Base-by-base conservation (phyloP, 1,139 yeast genomes). In the Kodamaea sp. region DNA sequence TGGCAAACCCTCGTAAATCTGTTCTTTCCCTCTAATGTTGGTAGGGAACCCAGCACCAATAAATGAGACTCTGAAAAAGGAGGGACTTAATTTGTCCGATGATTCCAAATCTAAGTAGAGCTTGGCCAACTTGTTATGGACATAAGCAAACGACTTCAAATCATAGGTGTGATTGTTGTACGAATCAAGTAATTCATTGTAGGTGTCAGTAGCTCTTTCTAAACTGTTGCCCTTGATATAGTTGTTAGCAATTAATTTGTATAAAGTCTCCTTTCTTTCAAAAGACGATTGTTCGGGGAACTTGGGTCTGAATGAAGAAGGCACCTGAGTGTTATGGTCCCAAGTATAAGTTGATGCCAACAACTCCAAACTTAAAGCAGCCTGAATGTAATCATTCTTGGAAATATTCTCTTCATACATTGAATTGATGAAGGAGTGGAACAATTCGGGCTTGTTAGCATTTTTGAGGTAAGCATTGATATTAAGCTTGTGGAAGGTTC, bases 41-140 rank as follows among this genome's bases (percentile, higher is more conserved):
- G 69, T 68, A 9, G 96, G 96, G 71, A 88, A 88, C 3, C 96
- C 96, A 34, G 75, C 77, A 12, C 97, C 97, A 57, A 86, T 76
- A 50, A 83, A 86, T 15, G 86, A 75, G 37, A 88, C 89, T 51
- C 84, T 75, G 67, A 86, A 88, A 59, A 78, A 88, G 9, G 90
- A 80, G 19, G 96, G 88, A 22, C 83, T 77, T 34, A 80, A 66
- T 51, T 90, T 76, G 53, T 85, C 95, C 9, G 83, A 73, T 15
- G 78, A 70, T 53, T 84, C 90, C 45, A 88, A 69, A 37, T 77
- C 82, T 30, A 73, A 66, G 59, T 85, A 88, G 23, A 87, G 64
- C 47, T 77, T 75, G 15, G 90, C 79, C 49, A 88, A 69, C 45
- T 82, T 78, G 31, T 73, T 72, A 52, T 86, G 89, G 37, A 83